Base-by-base conservation (phyloP, 1,284 basidiomycete species). In the Sanghuangporus baumii region DNA sequence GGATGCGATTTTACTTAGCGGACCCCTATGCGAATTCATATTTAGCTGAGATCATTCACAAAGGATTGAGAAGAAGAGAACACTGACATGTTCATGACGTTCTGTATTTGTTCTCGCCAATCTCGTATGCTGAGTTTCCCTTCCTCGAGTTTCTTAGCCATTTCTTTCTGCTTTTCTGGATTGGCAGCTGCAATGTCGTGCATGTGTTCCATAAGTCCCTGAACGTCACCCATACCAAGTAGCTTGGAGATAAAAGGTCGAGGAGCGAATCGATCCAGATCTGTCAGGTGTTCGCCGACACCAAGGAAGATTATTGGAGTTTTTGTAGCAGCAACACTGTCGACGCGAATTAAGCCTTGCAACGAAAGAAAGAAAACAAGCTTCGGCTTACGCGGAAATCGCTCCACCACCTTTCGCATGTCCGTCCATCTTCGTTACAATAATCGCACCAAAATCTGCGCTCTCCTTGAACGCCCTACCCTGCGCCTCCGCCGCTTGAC, bases 371-470 rank as follows among this genome's bases (percentile, higher is more conserved):
- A 46, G 47, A 51, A 16, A 43, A 52, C 9, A 57, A 23, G 57
- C 64, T 59, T 41, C 2, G 38, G 82, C 92, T 67, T 76, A 96
- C 95, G 96, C 96, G 55, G 97, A 99, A 67, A 99, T 99, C 40
- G 97, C 97, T 64, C 97, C 97, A 75, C 97, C 97, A 68, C 97
- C 97, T 74, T 98, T 99, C 1, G 97, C 97, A 73, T 99, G 97
- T 6, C 97, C 97, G 71, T 99, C 97, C 85, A 99, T 94, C 78
- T 99, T 99, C 23, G 97, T 99, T 18, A 99, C 96, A 67, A 99
- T 97, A 70, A 99, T 99, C 0, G 96, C 96, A 68, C 96, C 97
- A 74, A 98, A 99, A 72, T 97, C 88, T 14, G 96, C 93, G 66
- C 92, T 95, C 66, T 98, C 95, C 76, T 99, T 99, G 84, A 99